Conservation (phyloP, 345 rosid genomes). For the Rhodomyrtus tomentosa region DNA sequence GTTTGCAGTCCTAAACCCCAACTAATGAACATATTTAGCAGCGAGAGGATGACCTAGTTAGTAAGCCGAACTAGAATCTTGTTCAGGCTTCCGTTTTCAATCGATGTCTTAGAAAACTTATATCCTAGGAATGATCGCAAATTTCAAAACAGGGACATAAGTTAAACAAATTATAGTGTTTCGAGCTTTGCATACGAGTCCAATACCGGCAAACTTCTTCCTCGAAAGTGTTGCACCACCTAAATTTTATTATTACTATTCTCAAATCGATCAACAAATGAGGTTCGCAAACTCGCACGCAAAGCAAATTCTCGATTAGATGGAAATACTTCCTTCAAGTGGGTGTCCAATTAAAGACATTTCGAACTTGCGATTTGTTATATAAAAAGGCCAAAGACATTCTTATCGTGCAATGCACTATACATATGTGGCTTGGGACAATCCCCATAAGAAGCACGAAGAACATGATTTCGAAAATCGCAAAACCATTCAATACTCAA, state of each 20-base stretch:
- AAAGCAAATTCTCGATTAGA: background rate
- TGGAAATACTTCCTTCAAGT: background rate
- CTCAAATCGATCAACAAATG: background rate
- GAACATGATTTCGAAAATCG: background rate
- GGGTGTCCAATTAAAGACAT: background rate
- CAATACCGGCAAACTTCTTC: background rate
- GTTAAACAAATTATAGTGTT: background rate
- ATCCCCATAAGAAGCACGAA: background rate
- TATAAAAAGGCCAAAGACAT: background rate
- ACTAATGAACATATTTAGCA: background rate
- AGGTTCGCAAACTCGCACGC: background rate
- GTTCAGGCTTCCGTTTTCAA: no score
- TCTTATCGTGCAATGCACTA: background rate
- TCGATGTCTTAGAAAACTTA: background rate
- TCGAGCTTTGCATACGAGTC: background rate
- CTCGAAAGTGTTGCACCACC: background rate
- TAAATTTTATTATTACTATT: background rate
- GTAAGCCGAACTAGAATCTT: background rate
- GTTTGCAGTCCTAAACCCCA: background rate
- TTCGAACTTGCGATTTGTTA: background rate
- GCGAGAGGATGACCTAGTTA: background rate
- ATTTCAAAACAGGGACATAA: constrained; percentile 2
- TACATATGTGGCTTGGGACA: background rate
- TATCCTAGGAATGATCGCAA: background rate
- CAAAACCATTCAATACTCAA: background rate